Evolutionary conservation across 192 early-diverging fungal species (phyloP), one percentile per base, ranked within the genome.

Genomic region (Backusella parvicylindrica): DNA sequence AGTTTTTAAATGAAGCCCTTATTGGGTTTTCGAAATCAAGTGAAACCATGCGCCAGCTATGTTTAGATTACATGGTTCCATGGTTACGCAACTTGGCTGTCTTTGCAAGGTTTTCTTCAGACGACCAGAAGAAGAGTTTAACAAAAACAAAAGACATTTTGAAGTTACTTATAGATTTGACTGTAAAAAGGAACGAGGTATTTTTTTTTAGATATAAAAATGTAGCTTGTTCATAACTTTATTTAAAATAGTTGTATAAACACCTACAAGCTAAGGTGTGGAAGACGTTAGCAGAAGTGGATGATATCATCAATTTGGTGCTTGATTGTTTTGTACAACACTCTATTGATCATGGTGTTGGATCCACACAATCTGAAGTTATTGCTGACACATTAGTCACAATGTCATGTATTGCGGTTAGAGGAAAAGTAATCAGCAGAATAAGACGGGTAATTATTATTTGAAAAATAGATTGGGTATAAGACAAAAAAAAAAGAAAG

Each of bases 351-450:
- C 85, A 88, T 56, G 94, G 93, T 21, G 86, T 94, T 30, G 85
- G 91, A 65, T 92, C 95, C 4, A 75, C 86, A 3, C 92, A 91
- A 68, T 88, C 93, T 0, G 94, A 96, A 82, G 85, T 93, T 67
- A 79, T 97, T 40, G 94, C 93, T 0, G 95, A 97, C 77, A 94
- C 94, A 12, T 81, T 95, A 33, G 91, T 93, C 0, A 94, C 95
- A 0, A 75, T 96, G 36, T 93, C 96, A 0, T 88, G 89, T 1
- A 86, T 89, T 23, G 90, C 92, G 50, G 86, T 90, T 47, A 91
- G 92, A 50, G 92, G 92, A 79, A 95, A 95, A 77, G 86, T 98
- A 33, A 89, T 95, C 50, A 85, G 88, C 6, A 88, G 91, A 15
- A 78, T 95, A 63, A 89, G 95, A 79, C 92, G 90, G 79, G 91